Percentiles rank a stretch among this genome's conserved stretches.
phyloP scores from a whole-genome alignment of 2,329 filamentous ascomycete genomes.

The Paecilomyces variotii region DNA sequence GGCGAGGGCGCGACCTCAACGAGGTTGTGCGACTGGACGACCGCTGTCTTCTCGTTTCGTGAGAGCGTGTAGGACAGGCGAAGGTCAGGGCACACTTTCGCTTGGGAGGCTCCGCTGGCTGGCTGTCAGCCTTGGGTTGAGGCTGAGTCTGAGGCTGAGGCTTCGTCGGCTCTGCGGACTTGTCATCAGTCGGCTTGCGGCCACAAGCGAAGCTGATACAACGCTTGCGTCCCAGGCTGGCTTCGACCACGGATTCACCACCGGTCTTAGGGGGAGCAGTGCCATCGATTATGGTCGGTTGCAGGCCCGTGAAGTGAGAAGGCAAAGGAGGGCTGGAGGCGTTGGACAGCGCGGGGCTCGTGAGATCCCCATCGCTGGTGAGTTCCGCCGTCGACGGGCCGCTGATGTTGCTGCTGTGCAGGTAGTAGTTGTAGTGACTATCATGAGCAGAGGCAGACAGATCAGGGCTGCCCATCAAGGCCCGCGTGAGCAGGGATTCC shows the following conservation, averaged over 20 bases:
- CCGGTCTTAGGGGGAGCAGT: slow-evolving; percentile 15
- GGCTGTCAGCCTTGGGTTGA: slow-evolving; percentile 54
- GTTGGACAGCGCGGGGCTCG: slow-evolving; percentile 78
- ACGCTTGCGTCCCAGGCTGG: slow-evolving; percentile 65
- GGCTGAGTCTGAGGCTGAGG: slow-evolving; percentile 83
- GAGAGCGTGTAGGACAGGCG: slow-evolving; percentile 35
- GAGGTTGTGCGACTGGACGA: slow-evolving; percentile 16
- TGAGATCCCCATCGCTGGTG: slow-evolving; percentile 88
- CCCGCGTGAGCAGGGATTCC: slow-evolving; percentile 79
- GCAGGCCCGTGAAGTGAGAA: slow-evolving; percentile 24
- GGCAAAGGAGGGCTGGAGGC: slow-evolving; percentile 81
- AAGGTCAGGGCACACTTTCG: slow-evolving; percentile 41
- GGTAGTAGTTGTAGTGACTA: slow-evolving; percentile 40
- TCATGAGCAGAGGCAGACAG: slow-evolving; percentile 27
- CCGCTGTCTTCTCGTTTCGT: slow-evolving; percentile 18
- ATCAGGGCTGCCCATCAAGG: slow-evolving; percentile 62
- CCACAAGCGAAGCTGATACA: slow-evolving; percentile 90
- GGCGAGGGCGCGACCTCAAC: slow-evolving; percentile 22
- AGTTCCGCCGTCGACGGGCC: slow-evolving; percentile 78
- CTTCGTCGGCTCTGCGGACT: slow-evolving; percentile 53
- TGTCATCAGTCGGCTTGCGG: slow-evolving; percentile 48
- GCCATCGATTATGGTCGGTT: slow-evolving; percentile 6
- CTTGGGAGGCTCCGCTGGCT: slow-evolving; percentile 30
- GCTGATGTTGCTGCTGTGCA: slow-evolving; percentile 73
- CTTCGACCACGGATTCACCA: slow-evolving; percentile 52